Conservation (phyloP, 176 grass and related monocot species). For the Stipa capillata region DNA sequence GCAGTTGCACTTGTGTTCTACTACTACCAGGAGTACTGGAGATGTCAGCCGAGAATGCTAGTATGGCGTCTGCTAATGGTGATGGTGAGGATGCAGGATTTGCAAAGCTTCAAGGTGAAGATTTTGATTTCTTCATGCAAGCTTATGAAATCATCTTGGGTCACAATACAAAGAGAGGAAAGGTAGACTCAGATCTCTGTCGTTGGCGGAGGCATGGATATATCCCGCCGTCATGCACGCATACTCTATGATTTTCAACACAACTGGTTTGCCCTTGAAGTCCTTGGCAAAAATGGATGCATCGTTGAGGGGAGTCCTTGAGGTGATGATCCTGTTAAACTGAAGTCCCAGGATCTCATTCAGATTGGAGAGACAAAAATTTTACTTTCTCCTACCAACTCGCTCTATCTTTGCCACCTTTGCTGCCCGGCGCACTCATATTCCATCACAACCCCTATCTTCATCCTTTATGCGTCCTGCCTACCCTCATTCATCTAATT, state of each 20-base stretch:
- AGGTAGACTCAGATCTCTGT: constrained; percentile 50
- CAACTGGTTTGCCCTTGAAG: constrained; percentile 46
- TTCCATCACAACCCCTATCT: background rate
- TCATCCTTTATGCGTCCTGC: background rate
- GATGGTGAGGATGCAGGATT: constrained; percentile 27
- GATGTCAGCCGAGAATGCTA: background rate
- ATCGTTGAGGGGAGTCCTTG: constrained; percentile 26
- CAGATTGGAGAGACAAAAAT: constrained; percentile 46
- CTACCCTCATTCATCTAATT: background rate
- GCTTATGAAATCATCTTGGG: constrained; percentile 66
- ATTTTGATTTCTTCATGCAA: constrained; percentile 51
- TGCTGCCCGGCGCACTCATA: background rate
- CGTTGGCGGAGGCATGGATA: constrained; percentile 14
- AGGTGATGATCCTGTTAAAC: constrained; percentile 39
- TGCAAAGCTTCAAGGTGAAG: constrained; percentile 67
- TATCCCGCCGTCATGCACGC: constrained; percentile 54
- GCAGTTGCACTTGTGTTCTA: background rate
- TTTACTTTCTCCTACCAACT: constrained; percentile 70
- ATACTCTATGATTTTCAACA: constrained; percentile 77
- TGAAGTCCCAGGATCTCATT: constrained; percentile 58
- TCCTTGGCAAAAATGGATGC: constrained; percentile 62
- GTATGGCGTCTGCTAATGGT: background rate
- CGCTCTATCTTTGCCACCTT: constrained; percentile 21
- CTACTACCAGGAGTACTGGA: background rate
- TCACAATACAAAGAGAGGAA: constrained; percentile 26